These are phyloP conservation scores for Mycogone perniciosa DNA, from an alignment of 2,329 filamentous ascomycete species.

Conservation along the genomic window DNA sequence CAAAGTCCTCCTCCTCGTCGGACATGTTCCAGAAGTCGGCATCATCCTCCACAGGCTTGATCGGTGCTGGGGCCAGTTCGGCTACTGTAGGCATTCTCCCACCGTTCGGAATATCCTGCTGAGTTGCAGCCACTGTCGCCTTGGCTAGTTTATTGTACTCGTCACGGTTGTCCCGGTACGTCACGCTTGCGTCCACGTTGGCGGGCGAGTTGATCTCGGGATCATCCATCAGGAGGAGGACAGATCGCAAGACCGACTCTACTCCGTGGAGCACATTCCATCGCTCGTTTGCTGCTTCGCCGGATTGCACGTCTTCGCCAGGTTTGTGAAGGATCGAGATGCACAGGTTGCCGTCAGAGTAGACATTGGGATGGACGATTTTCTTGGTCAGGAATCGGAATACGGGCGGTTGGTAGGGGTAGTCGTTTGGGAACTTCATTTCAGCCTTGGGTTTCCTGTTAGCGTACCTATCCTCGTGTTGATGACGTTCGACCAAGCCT, in stretches of 20 bases:
- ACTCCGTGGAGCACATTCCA: conserved; percentile 94
- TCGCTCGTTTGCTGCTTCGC: conserved; percentile 81
- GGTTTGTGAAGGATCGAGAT: conserved; percentile 94
- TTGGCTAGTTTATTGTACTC: conserved; percentile 65
- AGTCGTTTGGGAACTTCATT: conserved; percentile 83
- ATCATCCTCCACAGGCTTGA: conserved; percentile 58
- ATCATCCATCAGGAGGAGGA: conserved; percentile 86
- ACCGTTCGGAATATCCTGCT: conserved; percentile 69
- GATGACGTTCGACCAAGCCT: background rate
- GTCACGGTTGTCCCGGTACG: conserved; percentile 67
- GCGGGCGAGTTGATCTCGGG: conserved; percentile 90
- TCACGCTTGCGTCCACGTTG: conserved; percentile 86
- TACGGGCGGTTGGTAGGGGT: conserved; percentile 81
- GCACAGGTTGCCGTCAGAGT: conserved; percentile 82
- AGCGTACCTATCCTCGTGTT: background rate
- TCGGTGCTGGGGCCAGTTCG: conserved; percentile 53
- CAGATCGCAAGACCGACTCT: conserved; percentile 88
- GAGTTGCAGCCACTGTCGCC: conserved; percentile 65
- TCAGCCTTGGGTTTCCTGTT: conserved; percentile 50
- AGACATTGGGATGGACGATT: conserved; percentile 91
- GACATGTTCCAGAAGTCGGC: conserved; percentile 78
- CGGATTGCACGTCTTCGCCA: conserved; percentile 87
- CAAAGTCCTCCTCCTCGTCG: conserved; percentile 72
- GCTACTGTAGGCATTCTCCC: conserved; percentile 77
- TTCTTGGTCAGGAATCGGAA: conserved; percentile 73